A percentile compares a stretch with the other conserved stretches of the same genome.
Evolutionary conservation across 2,329 filamentous ascomycete genomes (phyloP).

Genomic region (Paecilomyces dactylethromorphus): DNA sequence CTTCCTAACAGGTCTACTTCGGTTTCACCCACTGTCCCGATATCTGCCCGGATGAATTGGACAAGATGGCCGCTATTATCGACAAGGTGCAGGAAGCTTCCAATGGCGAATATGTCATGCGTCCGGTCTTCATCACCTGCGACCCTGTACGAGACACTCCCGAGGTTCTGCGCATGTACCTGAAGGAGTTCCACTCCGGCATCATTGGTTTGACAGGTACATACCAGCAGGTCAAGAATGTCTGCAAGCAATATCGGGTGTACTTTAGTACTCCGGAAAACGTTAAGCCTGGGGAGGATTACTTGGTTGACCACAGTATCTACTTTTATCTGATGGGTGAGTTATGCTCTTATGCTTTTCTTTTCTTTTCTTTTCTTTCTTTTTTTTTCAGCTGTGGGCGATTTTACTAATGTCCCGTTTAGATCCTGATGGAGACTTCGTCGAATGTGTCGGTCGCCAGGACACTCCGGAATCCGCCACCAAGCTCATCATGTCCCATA

Average conservation of each 20-base stretch:
- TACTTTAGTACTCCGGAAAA: constrained; percentile 91
- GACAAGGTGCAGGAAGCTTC: constrained; percentile 52
- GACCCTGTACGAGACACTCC: constrained; percentile 89
- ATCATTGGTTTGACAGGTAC: constrained; percentile 87
- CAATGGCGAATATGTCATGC: constrained; percentile 43
- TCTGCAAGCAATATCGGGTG: constrained; percentile 93
- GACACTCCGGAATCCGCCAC: constrained; percentile 84
- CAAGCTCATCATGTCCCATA: constrained; percentile 76
- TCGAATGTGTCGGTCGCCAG: constrained; percentile 91
- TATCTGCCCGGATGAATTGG: constrained; percentile 97
- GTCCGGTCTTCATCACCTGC: constrained; percentile 89
- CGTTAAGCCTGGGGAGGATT: constrained; percentile 90
- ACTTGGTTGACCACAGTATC: constrained; percentile 96
- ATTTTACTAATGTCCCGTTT: constrained; percentile 5
- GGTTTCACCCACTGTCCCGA: constrained; percentile 98
- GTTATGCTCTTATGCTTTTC: constrained; percentile 17
- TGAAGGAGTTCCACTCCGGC: constrained; percentile 80
- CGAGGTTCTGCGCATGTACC: constrained; percentile 73
- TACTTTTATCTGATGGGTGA: constrained; percentile 96
- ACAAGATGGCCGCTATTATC: constrained; percentile 98
- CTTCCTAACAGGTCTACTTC: constrained; percentile 70
- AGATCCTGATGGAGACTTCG: constrained; percentile 96
- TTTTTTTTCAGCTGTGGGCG: too few relatives aligned
- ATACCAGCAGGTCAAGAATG: constrained; percentile 86
- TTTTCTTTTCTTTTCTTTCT: too few relatives aligned